Base-by-base conservation (phyloP, 306 rosid species). In the Delonix regia region DNA sequence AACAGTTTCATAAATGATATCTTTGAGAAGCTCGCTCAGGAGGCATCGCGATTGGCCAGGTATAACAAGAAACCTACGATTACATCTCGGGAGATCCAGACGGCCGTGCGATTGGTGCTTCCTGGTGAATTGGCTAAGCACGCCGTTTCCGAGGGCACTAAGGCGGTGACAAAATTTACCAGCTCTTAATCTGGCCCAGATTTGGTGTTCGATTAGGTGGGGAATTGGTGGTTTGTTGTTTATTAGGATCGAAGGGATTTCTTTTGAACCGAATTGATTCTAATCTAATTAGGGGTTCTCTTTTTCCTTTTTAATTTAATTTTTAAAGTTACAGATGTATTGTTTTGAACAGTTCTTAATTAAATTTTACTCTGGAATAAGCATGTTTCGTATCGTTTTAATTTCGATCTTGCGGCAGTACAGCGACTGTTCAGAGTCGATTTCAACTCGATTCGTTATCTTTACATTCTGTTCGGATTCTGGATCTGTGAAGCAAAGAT, bases 71-170 rank as follows among this genome's bases (percentile, higher is more conserved):
- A 91, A 60, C 94, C 92, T 0, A 91, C 97, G 0, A 91, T 91
- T 3, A 91, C 97, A 2, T 91, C 97, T 0, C 69, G 97, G 78
- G 97, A 92, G 85, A 92, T 92, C 75, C 94, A 92, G 68, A 89
- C 94, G 0, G 97, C 97, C 0, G 97, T 92, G 0, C 76, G 97
- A 42, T 85, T 92, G 30, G 97, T 92, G 19, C 85, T 92, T 14
- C 97, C 94, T 3, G 97, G 97, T 0, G 97, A 92, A 63, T 75
- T 92, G 42, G 97, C 94, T 24, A 92, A 92, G 45, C 97, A 92
- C 66, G 97, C 94, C 0, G 97, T 90, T 0, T 92, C 97, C 0
- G 97, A 92, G 64, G 97, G 97, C 0, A 92, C 94, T 1, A 92
- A 92, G 83, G 97, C 94, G 0, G 93, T 92, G 0, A 88, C 94